A percentile compares a stretch with the other conserved stretches of the same genome.
These are phyloP conservation scores for Apium graveolens DNA, from an alignment of 129 eudicot genomes.

Conservation along the genomic window DNA sequence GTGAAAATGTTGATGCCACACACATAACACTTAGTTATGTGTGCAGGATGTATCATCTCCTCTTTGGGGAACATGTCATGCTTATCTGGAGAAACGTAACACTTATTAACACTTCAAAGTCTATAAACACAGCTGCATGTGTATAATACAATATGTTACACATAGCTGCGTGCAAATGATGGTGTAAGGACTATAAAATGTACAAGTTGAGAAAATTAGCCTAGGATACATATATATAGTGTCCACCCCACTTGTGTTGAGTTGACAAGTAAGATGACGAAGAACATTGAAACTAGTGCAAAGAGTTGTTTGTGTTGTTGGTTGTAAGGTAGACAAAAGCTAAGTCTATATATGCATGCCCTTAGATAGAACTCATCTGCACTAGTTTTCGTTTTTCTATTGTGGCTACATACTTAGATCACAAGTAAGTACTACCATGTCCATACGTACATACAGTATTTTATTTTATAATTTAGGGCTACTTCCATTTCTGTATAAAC, in stretches of 20 bases:
- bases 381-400: neutral
- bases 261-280: neutral
- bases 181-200: neutral
- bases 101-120: neutral
- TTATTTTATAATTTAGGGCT: neutral
- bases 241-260: neutral
- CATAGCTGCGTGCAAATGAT: neutral
- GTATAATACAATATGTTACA: neutral
- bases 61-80: conserved; percentile 11
- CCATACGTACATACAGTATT: neutral
- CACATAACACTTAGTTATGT: conserved; percentile 8
- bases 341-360: conserved; percentile 6
- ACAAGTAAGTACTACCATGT: neutral
- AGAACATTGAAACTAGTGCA: neutral
- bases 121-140: neutral
- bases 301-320: neutral
- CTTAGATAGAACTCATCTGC: neutral
- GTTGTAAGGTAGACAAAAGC: conserved; percentile 15
- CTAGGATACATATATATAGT: neutral
- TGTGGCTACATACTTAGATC: neutral
- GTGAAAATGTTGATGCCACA: conserved; percentile 6
- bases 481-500: neutral
- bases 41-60: conserved; percentile 8
- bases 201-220: conserved; percentile 3
- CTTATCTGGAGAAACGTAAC: neutral